Conservation (phyloP, 352 stramenopile species). For the Phytophthora pinifolia region DNA sequence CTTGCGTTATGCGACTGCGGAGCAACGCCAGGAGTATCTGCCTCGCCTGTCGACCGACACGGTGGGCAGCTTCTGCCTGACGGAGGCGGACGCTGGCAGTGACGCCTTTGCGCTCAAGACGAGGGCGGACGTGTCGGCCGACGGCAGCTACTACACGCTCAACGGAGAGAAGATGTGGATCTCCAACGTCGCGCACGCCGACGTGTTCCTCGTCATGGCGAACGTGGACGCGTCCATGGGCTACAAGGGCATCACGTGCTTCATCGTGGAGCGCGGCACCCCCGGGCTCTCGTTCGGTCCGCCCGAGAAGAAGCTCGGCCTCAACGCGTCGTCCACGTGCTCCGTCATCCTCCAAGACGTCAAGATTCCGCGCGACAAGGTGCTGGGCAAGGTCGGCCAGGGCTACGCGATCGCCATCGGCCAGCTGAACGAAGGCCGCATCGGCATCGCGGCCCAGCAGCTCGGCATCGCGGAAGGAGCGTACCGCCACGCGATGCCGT, state of each 20-base stretch:
- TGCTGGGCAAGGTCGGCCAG: conserved; percentile 89
- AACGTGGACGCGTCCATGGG: conserved; percentile 82
- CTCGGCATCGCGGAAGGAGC: conserved; percentile 93
- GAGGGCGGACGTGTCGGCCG: conserved; percentile 72
- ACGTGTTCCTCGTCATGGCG: conserved; percentile 94
- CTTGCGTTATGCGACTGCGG: conserved; percentile 59
- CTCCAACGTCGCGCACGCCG: conserved; percentile 91
- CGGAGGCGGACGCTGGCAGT: conserved; percentile 91
- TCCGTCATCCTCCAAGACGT: conserved; percentile 92
- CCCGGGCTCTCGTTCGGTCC: conserved; percentile 87
- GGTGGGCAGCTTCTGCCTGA: conserved; percentile 95
- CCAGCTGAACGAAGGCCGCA: conserved; percentile 92
- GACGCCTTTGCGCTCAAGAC: conserved; percentile 96
- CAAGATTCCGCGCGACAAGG: conserved; percentile 80
- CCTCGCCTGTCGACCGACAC: conserved; percentile 65
- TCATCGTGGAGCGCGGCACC: conserved; percentile 92
- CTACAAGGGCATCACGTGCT: conserved; percentile 97
- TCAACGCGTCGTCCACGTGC: conserved; percentile 93
- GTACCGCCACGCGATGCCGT: conserved; percentile 91
- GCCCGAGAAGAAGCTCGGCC: conserved; percentile 94
- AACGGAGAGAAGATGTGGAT: conserved; percentile 96
- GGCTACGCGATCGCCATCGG: conserved; percentile 95
- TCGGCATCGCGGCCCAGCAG: conserved; percentile 96
- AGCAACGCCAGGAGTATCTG: conserved; percentile 84
- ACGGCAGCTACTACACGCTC: conserved; percentile 92